Evolutionary conservation across 1,284 basidiomycete genomes (phyloP).

Genomic region (Sanghuangporus baumii): DNA sequence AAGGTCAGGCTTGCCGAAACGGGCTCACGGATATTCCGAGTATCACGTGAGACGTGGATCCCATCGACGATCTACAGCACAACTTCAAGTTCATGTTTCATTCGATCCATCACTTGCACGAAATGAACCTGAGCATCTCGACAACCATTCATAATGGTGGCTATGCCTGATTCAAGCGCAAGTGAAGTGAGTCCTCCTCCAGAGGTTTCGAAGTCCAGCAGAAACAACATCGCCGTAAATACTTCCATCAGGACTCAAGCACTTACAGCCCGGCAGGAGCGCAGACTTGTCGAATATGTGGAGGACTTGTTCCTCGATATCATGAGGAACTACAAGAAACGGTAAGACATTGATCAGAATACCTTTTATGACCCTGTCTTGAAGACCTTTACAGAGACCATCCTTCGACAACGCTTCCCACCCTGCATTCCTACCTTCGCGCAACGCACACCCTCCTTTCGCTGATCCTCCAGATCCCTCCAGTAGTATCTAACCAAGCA

Average conservation of each 20-base stretch:
- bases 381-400: not conserved
- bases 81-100: no score
- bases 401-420: conserved; percentile 47
- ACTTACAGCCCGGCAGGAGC: conserved; percentile 50
- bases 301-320: conserved; percentile 59
- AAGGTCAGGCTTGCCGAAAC: no score
- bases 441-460: conserved; percentile 49
- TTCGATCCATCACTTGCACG: no score
- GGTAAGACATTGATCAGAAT: conserved; percentile 36
- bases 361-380: not conserved
- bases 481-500: conserved; percentile 54
- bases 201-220: not conserved
- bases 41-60: no score
- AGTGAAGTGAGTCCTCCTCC: not conserved
- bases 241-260: conserved; percentile 20
- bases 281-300: conserved; percentile 53
- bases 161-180: not conserved
- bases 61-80: no score
- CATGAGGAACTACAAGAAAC: conserved; percentile 63
- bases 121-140: not conserved
- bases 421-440: conserved; percentile 50
- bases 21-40: no score
- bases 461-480: conserved; percentile 65
- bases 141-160: not conserved
- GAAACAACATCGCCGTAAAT: not conserved